Conservation (phyloP, 2,329 filamentous ascomycete genomes). For the Neonectria neomacrospora region DNA sequence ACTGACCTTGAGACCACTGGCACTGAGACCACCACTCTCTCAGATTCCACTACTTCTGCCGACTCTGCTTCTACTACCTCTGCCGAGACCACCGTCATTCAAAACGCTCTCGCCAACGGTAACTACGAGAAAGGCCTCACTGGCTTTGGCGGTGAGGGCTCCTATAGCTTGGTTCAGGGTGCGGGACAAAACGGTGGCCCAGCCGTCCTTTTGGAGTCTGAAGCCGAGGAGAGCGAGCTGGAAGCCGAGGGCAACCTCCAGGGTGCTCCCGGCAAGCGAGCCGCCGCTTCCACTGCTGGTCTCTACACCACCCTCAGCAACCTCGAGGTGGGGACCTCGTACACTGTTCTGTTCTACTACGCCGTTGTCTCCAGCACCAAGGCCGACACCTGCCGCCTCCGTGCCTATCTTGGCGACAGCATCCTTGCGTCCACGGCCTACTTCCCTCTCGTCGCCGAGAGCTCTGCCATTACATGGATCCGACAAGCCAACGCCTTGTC, state of each 20-base stretch:
- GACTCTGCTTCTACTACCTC: not conserved
- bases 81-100: not conserved
- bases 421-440: constrained; percentile 13
- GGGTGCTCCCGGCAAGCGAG: not conserved
- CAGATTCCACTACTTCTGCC: too few species aligned
- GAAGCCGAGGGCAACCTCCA: too few species aligned
- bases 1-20: too few species aligned
- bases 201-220: too few species aligned
- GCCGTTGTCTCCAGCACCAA: constrained; percentile 11
- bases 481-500: constrained; percentile 11
- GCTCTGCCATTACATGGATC: constrained; percentile 6
- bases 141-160: too few species aligned
- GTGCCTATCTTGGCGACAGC: constrained; percentile 24
- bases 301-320: not conserved
- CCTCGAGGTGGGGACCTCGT: constrained; percentile 22
- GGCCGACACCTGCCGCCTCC: constrained; percentile 19
- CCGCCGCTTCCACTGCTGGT: not conserved
- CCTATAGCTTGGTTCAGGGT: too few species aligned
- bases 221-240: too few species aligned
- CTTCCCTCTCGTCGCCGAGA: constrained; percentile 2
- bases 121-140: too few species aligned
- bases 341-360: constrained; percentile 38
- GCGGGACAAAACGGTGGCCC: too few species aligned
- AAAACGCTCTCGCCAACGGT: not conserved
- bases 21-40: too few species aligned